phyloP scores from a whole-genome alignment of 306 rosid genomes.

The Oxytropis ochrocephala region DNA sequence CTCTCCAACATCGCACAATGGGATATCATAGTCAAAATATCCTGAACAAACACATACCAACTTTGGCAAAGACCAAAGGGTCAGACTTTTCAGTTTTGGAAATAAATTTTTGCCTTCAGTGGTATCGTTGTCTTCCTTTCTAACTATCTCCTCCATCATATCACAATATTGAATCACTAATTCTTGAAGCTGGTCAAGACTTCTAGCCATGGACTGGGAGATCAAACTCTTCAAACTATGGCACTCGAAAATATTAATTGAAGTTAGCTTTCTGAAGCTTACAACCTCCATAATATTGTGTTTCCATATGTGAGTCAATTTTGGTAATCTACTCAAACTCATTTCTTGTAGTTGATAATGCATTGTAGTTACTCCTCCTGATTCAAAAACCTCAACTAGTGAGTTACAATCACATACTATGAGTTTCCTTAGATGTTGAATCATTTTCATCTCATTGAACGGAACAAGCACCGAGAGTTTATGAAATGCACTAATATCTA shows the following conservation, averaged over 20 bases:
- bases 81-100: background rate
- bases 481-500: background rate
- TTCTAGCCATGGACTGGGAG: background rate
- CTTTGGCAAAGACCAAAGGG: accelerated
- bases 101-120: background rate
- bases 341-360: background rate
- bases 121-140: background rate
- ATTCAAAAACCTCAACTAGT: background rate
- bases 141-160: background rate
- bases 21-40: background rate
- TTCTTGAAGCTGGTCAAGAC: background rate
- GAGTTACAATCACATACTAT: background rate
- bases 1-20: background rate
- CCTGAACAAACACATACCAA: background rate
- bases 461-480: background rate
- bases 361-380: background rate
- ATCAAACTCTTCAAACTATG: background rate
- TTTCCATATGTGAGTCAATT: background rate
- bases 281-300: background rate
- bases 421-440: background rate
- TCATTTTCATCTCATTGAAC: background rate
- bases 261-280: background rate
- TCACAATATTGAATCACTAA: accelerated
- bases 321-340: background rate
- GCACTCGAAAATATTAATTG: background rate